Conservation (phyloP, 768 basidiomycete species). For the Hygrocybe punicea region DNA sequence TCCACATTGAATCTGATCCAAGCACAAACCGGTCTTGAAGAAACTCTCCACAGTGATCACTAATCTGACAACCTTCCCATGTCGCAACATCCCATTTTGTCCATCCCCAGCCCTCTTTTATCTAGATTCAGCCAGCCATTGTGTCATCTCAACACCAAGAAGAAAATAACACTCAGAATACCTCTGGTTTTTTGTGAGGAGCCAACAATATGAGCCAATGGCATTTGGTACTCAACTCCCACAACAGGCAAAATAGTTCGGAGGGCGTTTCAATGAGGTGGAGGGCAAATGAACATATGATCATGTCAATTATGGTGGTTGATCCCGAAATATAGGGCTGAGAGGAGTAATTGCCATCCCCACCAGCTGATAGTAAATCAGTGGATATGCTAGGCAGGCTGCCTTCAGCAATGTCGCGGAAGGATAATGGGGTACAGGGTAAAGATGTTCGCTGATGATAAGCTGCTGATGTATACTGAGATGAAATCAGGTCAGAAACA, state of each 20-base stretch:
- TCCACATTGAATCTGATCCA: background rate
- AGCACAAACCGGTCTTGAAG: slow-evolving; percentile 45
- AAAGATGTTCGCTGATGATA: slow-evolving; percentile 53
- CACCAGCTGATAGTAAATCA: background rate
- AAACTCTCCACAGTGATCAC: slow-evolving; percentile 42
- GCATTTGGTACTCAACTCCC: slow-evolving; percentile 58
- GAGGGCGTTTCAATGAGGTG: slow-evolving; percentile 63
- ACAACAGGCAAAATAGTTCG: slow-evolving; percentile 60
- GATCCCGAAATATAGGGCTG: background rate
- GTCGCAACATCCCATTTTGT: slow-evolving; percentile 53
- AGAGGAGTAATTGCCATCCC: background rate
- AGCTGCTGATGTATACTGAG: slow-evolving; percentile 58
- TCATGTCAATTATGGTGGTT: slow-evolving; percentile 50
- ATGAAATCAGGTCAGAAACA: background rate
- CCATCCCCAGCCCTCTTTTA: slow-evolving; percentile 69
- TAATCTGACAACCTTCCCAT: slow-evolving; percentile 45
- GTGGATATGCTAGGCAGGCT: slow-evolving; percentile 37
- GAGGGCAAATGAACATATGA: slow-evolving; percentile 70
- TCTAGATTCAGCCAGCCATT: slow-evolving; percentile 32
- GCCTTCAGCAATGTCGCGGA: slow-evolving; percentile 60
- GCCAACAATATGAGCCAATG: slow-evolving; percentile 67
- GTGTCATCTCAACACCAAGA: background rate
- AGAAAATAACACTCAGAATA: slow-evolving; percentile 20
- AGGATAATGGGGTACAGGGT: slow-evolving; percentile 56
- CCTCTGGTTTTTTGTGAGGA: slow-evolving; percentile 76